Evolutionary conservation across 208 protist species (phyloP).

Genomic region (Leishmania turanica): DNA sequence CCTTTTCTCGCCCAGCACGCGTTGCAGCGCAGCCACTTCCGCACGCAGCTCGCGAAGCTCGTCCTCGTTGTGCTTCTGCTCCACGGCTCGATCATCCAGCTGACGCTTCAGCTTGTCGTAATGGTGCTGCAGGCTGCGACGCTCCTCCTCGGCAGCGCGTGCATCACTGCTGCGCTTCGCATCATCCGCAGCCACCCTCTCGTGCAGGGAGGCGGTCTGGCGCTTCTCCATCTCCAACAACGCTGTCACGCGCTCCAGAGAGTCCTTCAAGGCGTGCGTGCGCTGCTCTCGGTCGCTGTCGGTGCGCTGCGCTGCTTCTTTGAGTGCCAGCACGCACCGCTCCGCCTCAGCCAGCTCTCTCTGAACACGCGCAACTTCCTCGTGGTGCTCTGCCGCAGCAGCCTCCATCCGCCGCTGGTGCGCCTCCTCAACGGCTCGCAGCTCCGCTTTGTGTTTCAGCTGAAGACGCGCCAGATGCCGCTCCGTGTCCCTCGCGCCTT

Average conservation of each 20-base stretch:
- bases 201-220: slow-evolving; percentile 18
- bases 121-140: slow-evolving; percentile 23
- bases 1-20: slow-evolving; percentile 45
- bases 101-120: slow-evolving; percentile 43
- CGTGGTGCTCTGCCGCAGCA: slow-evolving; percentile 17
- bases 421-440: slow-evolving; percentile 25
- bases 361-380: slow-evolving; percentile 18
- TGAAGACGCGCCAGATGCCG: slow-evolving; percentile 25
- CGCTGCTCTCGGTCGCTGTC: slow-evolving; percentile 18
- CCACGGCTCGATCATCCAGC: slow-evolving; percentile 44
- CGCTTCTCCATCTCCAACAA: slow-evolving; percentile 22
- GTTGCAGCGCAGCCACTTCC: slow-evolving; percentile 56
- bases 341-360: slow-evolving; percentile 22
- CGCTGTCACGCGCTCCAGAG: slow-evolving; percentile 13
- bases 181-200: slow-evolving; percentile 22
- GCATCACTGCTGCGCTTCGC: slow-evolving; percentile 24
- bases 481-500: slow-evolving; percentile 14
- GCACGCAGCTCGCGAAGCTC: slow-evolving; percentile 68
- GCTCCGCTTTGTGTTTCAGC: slow-evolving; percentile 14
- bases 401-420: slow-evolving; percentile 25
- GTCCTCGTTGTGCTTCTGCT: slow-evolving; percentile 52
- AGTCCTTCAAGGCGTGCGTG: slow-evolving; percentile 6
- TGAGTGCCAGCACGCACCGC: slow-evolving; percentile 2
- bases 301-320: slow-evolving; percentile 4
- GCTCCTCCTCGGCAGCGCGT: slow-evolving; percentile 35